Evolutionary conservation across 768 basidiomycete genomes (phyloP), one percentile per base, ranked within the genome.

Genomic region (Mycena galopus): DNA sequence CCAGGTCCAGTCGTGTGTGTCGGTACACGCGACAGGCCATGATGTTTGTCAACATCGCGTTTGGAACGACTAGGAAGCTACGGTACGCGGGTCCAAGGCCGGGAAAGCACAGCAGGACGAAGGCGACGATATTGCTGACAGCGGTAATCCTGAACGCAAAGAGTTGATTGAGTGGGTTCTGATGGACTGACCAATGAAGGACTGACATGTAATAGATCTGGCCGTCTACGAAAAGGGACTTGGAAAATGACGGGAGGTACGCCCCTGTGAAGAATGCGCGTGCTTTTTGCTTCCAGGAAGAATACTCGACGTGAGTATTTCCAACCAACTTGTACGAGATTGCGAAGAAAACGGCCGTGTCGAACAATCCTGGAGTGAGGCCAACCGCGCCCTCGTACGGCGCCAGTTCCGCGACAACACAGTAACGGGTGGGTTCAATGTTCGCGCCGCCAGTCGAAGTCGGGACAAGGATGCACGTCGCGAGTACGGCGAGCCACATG

Each of bases 1-100:
- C 60, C 25, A 61, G 60, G 60, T 61, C 60, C 60, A 61, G 60
- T 61, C 60, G 60, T 39, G 60, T 61, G 60, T 61, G 60, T 61
- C 37, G 58, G 58, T 60, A 60, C 58, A 60, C 58, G n/a, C n/a
- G n/a, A n/a, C n/a, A n/a, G n/a, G n/a, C 35, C 35, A 35, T 44
- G 39, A 61, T 61, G 60, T 61, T 61, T 29, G 60, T 61, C 60
- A 61, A 61, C 60, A 61, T 61, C 60, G 27, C 60, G 39, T 44
- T 61, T 19, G 60, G 60, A 21, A 61, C 60, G 21, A 60, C 58
- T 30, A 60, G 58, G 58, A 60, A 60, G 58, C 60, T 61, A 39
- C 60, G 32, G 60, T 61, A 61, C 39, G 60, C 42, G 44, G 60
- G 60, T 61, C 60, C 60, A 61, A 61, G 60, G 44, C 6, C 23